phyloP scores from a whole-genome alignment of 371 early-diverging fungal genomes.

The Sporodiniella umbellata region DNA sequence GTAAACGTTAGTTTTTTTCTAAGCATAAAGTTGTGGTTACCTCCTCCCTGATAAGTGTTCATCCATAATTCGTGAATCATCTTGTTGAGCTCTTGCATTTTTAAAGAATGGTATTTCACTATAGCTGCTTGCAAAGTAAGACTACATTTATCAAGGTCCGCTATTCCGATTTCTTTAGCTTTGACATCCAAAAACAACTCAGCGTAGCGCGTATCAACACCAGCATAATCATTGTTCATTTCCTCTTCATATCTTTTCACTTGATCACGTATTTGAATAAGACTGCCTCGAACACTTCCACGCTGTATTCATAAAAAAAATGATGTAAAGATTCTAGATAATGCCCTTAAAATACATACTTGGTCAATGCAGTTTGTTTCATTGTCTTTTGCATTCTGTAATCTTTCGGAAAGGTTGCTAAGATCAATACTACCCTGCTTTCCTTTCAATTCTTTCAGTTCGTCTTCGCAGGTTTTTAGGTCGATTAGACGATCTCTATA shows the following conservation, averaged over 20 bases:
- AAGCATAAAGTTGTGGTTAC: constrained; percentile 44
- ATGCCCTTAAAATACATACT: no score
- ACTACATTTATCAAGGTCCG: constrained; percentile 86
- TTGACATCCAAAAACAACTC: constrained; percentile 67
- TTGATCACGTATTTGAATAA: constrained; percentile 82
- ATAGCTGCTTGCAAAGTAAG: constrained; percentile 92
- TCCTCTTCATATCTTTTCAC: constrained; percentile 56
- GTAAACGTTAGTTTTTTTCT: no score
- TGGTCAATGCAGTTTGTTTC: constrained; percentile 54
- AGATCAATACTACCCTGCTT: constrained; percentile 28
- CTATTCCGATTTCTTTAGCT: constrained; percentile 71
- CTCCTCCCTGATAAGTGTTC: constrained; percentile 95
- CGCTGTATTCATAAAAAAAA: constrained; percentile 29
- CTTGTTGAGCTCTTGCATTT: constrained; percentile 98
- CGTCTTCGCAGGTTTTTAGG: constrained; percentile 24
- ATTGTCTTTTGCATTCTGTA: constrained; percentile 33
- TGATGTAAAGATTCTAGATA: no score
- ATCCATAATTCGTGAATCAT: constrained; percentile 97
- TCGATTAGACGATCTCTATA: constrained; percentile 45
- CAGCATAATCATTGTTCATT: constrained; percentile 71
- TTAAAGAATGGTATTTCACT: constrained; percentile 91
- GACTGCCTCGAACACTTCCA: constrained; percentile 79
- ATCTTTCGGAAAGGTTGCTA: constrained; percentile 24
- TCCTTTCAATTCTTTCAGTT: constrained; percentile 24
- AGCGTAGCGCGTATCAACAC: constrained; percentile 70